Evolutionary conservation across 1,284 basidiomycete genomes (phyloP), one percentile per base, ranked within the genome.

Genomic region (Ustilago hordei): DNA sequence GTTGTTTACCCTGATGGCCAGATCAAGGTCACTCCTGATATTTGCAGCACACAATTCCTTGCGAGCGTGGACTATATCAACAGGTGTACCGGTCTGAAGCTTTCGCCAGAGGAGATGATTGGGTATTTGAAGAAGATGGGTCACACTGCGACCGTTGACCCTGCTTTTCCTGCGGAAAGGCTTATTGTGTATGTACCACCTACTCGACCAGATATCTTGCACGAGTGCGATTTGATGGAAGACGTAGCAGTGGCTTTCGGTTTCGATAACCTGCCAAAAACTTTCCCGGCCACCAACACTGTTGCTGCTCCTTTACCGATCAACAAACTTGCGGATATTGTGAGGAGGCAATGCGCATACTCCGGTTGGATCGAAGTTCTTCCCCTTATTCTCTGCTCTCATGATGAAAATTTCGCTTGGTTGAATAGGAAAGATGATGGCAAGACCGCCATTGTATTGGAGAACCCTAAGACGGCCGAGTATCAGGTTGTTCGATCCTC

Each of bases 171-270:
- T 9, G 43, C 89, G 0, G 92, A 94, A 78, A 91, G 92, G 81
- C 87, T 94, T 28, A 82, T 91, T 56, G 92, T 99, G 32, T 88
- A 91, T 45, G 90, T 99, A 39, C 96, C 96, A 2, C 90, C 93
- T 35, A 98, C 95, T 12, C 91, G 96, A 53, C 95, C 97, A 0
- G 96, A 99, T 85, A 97, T 99, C 77, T 88, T 99, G 68, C 97
- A 99, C 86, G 95, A 98, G 87, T 98, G 95, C 84, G 96, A 99
- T 86, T 90, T 99, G 82, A 94, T 99, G 92, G 96, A 99, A 86
- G 96, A 99, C 81, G 94, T 93, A 0, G 97, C 97, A 5, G 95
- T 99, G 75, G 96, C 95, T 0, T 98, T 95, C 85, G 97, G 97
- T 1, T 99, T 95, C 89, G 98, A 99, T 88, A 96, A 96, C 84